These are phyloP conservation scores for Rhazya stricta DNA, from an alignment of 257 asterid species.

Conservation along the genomic window DNA sequence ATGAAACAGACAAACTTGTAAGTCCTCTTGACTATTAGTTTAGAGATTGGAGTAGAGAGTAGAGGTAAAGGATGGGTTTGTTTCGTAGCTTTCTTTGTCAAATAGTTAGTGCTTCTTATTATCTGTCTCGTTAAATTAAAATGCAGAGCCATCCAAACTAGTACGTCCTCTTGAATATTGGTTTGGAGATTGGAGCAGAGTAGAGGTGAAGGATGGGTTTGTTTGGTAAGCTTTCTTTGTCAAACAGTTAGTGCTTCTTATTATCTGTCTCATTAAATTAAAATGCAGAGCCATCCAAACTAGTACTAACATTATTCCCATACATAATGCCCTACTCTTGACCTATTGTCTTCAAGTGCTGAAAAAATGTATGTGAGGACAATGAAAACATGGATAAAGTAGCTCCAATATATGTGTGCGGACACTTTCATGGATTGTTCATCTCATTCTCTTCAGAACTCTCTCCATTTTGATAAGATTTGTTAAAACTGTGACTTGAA, in stretches of 20 bases:
- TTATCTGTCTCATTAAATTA: neutral
- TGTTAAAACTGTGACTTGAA: too few relatives aligned
- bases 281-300: neutral
- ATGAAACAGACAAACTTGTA: neutral
- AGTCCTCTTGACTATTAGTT: neutral
- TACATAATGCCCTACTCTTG: neutral
- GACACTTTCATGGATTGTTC: neutral
- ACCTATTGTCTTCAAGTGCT: neutral
- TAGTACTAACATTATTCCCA: neutral
- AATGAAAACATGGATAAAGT: neutral
- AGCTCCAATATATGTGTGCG: neutral
- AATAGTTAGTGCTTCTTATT: neutral
- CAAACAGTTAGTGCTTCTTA: neutral
- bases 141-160: neutral
- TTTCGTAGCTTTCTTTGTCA: slow-evolving; percentile 8
- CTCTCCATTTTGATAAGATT: neutral
- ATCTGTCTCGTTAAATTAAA: neutral
- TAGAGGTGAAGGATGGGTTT: neutral
- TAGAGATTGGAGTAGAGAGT: neutral
- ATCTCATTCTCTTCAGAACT: too few relatives aligned
- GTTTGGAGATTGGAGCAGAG: neutral
- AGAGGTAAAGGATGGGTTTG: neutral
- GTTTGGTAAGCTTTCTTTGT: slow-evolving; percentile 9
- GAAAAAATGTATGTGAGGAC: neutral
- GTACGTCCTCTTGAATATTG: neutral